Evolutionary conservation across 2,329 filamentous ascomycete species (phyloP).

Genomic region (Penicillium italicum): DNA sequence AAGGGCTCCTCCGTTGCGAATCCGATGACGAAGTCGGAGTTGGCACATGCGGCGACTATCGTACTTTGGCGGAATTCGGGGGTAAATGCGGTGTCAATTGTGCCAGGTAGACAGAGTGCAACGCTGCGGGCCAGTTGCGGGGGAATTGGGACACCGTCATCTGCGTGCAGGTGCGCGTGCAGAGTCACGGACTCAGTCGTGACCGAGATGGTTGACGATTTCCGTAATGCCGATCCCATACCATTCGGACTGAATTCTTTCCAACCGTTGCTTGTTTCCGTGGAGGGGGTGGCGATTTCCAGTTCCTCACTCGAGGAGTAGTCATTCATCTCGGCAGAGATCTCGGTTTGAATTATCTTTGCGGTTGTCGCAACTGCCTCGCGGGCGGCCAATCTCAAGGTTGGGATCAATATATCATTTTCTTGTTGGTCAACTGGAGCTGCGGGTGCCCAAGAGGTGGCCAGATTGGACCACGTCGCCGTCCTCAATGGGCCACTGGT

Average conservation of each 20-base stretch:
- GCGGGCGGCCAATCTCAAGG: slow-evolving; percentile 41
- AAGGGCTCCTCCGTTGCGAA: slow-evolving; percentile 37
- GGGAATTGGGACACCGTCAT: slow-evolving; percentile 29
- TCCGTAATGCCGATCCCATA: slow-evolving; percentile 30
- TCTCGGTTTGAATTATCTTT: slow-evolving; percentile 42
- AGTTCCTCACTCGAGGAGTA: slow-evolving; percentile 10
- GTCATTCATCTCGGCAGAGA: slow-evolving; percentile 31
- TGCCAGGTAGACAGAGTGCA: slow-evolving; percentile 36
- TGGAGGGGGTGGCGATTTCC: slow-evolving; percentile 7
- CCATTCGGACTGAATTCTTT: slow-evolving; percentile 26
- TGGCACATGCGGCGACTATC: slow-evolving; percentile 38
- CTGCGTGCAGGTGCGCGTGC: slow-evolving; percentile 26
- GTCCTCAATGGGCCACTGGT: slow-evolving; percentile 38
- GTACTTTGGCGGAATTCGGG: slow-evolving; percentile 34
- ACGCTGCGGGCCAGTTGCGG: slow-evolving; percentile 38
- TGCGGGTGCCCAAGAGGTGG: slow-evolving; percentile 39
- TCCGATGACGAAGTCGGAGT: slow-evolving; percentile 42
- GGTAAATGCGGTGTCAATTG: slow-evolving; percentile 30
- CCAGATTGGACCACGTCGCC: slow-evolving; percentile 39
- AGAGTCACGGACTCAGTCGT: slow-evolving; percentile 38
- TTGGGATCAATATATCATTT: slow-evolving; percentile 42
- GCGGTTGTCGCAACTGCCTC: slow-evolving; percentile 39
- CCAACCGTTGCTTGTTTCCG: slow-evolving; percentile 15
- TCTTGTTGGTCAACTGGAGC: slow-evolving; percentile 37
- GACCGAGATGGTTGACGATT: slow-evolving; percentile 42